Base-by-base conservation (phyloP, 2,329 filamentous ascomycete species). In the Cadophora sp. region DNA sequence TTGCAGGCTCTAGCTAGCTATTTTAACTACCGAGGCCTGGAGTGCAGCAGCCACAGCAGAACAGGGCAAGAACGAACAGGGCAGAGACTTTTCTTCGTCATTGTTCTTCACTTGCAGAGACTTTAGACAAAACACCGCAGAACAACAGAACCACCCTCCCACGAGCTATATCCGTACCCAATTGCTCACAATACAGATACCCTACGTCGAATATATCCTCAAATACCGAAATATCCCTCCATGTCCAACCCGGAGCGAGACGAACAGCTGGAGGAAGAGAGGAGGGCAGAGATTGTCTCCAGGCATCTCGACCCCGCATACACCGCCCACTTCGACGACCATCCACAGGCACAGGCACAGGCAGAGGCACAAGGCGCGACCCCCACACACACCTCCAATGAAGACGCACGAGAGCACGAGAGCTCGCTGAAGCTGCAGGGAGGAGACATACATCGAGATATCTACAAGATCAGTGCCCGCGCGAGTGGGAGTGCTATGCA, bases 401-500 rank as follows among this genome's bases (percentile, higher is more conserved):
- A 61, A 69, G n/a, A 72, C 71, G 1, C 68, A 73, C 9, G 71
- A 72, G 27, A 77, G 79, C 53, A 68, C 4, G 86, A 90, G 67
- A 93, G 90, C 1, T 94, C 91, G 0, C 81, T 94, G 62, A 87
- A 83, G 66, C 82, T 94, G 3, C 91, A 91, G 74, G 91, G 91
- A 61, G 91, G 91, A 48, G 91, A 94, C 73, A 90, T 94, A 24
- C 91, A 94, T 76, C 88, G 91, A 41, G 90, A 92, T 73, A 85
- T 94, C 41, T 94, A 91, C 83, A 91, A 87, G 75, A 88, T 93
- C 73, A 87, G 89, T 68, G 87, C 88, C 18, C 83, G 87, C 47
- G 80, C 77, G 77, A 84, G 74, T 73, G 80, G 78, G 76, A 81
- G 41, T 41, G 48, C 51, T 11, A 56, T 80, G 71, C 81, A 87